These are phyloP conservation scores for Selaginella moellendorffii DNA, from an alignment of 75 land plant species.

Conservation along the genomic window DNA sequence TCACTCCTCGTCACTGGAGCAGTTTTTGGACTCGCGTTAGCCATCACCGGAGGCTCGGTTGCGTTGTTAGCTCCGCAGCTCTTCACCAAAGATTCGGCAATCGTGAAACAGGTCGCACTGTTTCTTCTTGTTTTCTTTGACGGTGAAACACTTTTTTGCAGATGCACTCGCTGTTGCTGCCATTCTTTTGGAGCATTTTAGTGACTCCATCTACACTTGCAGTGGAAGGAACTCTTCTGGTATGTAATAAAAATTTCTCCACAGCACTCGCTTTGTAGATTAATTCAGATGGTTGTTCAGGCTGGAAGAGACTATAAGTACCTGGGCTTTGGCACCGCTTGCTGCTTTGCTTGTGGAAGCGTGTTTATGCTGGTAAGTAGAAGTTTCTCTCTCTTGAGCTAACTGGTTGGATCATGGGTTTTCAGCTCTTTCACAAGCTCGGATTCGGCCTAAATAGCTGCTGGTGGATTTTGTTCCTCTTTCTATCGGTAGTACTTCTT, in stretches of 20 bases:
- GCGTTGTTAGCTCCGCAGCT: slow-evolving; percentile 42
- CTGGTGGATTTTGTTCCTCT: slow-evolving; percentile 61
- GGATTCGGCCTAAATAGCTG: slow-evolving; percentile 53
- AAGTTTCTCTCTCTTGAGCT: background rate
- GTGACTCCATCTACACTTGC: slow-evolving; percentile 62
- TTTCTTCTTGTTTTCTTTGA: too few species aligned
- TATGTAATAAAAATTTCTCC: too few species aligned
- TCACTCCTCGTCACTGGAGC: slow-evolving; percentile 54
- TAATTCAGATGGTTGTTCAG: too few species aligned
- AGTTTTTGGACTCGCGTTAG: slow-evolving; percentile 37
- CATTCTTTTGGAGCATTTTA: slow-evolving; percentile 45
- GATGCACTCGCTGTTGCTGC: slow-evolving; percentile 66
- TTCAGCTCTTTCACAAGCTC: slow-evolving; percentile 31
- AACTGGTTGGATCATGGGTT: background rate
- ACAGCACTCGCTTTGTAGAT: too few species aligned
- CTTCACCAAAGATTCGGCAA: slow-evolving; percentile 43
- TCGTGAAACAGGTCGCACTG: slow-evolving; percentile 49
- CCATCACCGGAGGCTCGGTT: slow-evolving; percentile 22
- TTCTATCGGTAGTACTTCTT: slow-evolving; percentile 82
- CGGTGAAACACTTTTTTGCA: too few species aligned
- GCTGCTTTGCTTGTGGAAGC: slow-evolving; percentile 45
- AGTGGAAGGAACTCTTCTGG: slow-evolving; percentile 82
- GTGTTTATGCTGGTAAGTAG: slow-evolving; percentile 45
- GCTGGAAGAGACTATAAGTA: slow-evolving; percentile 70
- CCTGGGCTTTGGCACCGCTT: slow-evolving; percentile 48